Evolutionary conservation across 768 basidiomycete species (phyloP).

Genomic region (Clitopilus hobsonii): DNA sequence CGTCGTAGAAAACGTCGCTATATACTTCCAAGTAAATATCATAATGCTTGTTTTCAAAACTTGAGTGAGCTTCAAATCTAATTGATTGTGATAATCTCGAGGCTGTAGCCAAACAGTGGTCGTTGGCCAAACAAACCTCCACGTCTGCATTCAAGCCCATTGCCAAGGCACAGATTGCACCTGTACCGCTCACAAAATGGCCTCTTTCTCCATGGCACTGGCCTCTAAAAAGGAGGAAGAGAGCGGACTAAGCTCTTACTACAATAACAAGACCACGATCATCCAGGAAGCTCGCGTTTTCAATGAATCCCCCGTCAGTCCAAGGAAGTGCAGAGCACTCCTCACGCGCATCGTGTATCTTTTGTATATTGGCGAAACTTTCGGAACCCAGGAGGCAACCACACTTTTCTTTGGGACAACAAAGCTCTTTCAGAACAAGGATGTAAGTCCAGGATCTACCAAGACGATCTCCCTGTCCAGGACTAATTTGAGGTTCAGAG

Average conservation of each 20-base stretch:
- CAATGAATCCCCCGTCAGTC: conserved; percentile 99
- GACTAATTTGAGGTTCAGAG: conserved; percentile 43
- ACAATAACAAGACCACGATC: conserved; percentile 97
- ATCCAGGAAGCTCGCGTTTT: conserved; percentile 98
- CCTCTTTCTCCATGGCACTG: conserved; percentile 64
- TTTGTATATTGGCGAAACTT: conserved; percentile 93
- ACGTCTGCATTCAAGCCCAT: conserved; percentile 27
- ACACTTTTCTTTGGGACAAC: conserved; percentile 98
- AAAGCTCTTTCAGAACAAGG: conserved; percentile 98
- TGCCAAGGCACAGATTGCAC: conserved; percentile 13
- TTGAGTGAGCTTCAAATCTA: not conserved
- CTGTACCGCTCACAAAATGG: conserved; percentile 28
- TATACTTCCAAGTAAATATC: conserved; percentile 11
- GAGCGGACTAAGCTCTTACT: conserved; percentile 84
- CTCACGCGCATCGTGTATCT: conserved; percentile 96
- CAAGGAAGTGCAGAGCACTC: conserved; percentile 92
- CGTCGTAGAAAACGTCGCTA: not conserved
- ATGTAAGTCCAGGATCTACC: conserved; percentile 55
- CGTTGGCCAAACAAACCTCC: conserved; percentile 34
- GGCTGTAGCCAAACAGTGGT: conserved; percentile 20
- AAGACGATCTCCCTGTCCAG: not conserved
- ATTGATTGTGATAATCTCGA: conserved; percentile 3
- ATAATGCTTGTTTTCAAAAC: not conserved
- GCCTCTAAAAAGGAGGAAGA: conserved; percentile 97
- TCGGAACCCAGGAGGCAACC: conserved; percentile 94